phyloP scores from a whole-genome alignment of 1,139 yeast species.

The Hanseniaspora sp. region DNA sequence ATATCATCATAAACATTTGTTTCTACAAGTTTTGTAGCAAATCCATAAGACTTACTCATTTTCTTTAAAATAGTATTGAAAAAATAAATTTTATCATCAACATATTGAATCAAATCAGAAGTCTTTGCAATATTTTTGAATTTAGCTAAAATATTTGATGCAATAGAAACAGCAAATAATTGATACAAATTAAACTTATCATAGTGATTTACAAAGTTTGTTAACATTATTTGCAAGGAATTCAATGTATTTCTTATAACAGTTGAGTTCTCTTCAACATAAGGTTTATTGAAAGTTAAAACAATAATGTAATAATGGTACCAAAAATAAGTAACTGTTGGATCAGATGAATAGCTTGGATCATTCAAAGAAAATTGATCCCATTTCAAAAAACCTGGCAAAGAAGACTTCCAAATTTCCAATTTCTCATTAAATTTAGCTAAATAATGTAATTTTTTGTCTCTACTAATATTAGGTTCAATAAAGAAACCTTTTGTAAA shows the following conservation, averaged over 20 bases:
- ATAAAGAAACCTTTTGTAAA: slow-evolving; percentile 33
- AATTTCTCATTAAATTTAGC: slow-evolving; percentile 42
- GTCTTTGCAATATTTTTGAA: not conserved
- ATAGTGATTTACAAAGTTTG: slow-evolving; percentile 24
- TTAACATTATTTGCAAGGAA: slow-evolving; percentile 25
- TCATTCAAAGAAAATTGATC: slow-evolving; percentile 34
- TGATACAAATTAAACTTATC: slow-evolving; percentile 26
- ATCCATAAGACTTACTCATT: slow-evolving; percentile 23
- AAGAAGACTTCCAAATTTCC: slow-evolving; percentile 39
- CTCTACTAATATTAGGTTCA: slow-evolving; percentile 23
- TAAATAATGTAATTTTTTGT: slow-evolving; percentile 25
- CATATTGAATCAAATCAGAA: slow-evolving; percentile 9
- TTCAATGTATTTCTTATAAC: slow-evolving; percentile 26
- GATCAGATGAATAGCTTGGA: slow-evolving; percentile 34
- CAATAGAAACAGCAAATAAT: slow-evolving; percentile 28
- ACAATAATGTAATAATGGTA: slow-evolving; percentile 49
- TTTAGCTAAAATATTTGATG: slow-evolving; percentile 19
- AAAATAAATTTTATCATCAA: slow-evolving; percentile 20
- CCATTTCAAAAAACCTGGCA: slow-evolving; percentile 45
- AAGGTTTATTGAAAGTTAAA: slow-evolving; percentile 50
- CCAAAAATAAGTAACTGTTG: slow-evolving; percentile 42
- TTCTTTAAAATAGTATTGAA: slow-evolving; percentile 24
- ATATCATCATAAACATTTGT: slow-evolving; percentile 3
- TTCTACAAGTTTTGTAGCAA: slow-evolving; percentile 3
- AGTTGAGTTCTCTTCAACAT: slow-evolving; percentile 32